Evolutionary conservation across 2,329 filamentous ascomycete species (phyloP), one percentile per base, ranked within the genome.

Genomic region (Monilinia fructicola): DNA sequence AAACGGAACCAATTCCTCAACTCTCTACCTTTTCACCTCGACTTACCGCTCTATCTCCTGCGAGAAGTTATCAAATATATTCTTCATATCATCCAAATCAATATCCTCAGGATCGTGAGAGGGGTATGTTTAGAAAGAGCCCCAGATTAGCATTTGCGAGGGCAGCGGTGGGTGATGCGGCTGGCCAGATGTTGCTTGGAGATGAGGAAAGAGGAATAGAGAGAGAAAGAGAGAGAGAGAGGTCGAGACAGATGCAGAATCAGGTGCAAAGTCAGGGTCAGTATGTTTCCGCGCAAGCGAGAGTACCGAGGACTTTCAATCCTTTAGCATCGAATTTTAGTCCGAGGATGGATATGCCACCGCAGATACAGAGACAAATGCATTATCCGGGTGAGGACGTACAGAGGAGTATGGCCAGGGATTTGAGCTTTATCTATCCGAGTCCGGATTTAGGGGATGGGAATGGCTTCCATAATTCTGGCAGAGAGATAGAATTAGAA

Each of bases 1-100:
- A 73, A 42, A 76, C 74, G 1, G 75, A 77, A 64, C 74, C 74
- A 0, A 42, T 71, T 1, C 74, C 73, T 21, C 56, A 69, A 52
- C 63, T 75, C 5, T 69, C 73, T 11, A 42, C 50, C 5, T 76
- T 75, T 52, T 73, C 69, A 54, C 73, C 74, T 1, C 62, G 61
- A 5, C 68, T 71, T 0, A 10, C 12, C 5, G 16, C 11, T 1
- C 26, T 42, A n/a, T 42, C 46, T 46, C 60, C 63, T 4, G 70
- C 69, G 1, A 74, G 71, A 18, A 72, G 72, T 42, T 75, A 74
- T 61, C 67, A 72, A 16, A 56, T 72, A 3, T 72, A 72, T 56
- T 65, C 73, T 31, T 53, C 65, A 26, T 53, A 69, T 35, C 16
- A 52, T 38, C 42, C 48, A 40, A 46, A 58, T 7, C 54, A 38